Conservation (phyloP, 305 asterid genomes). For the Lippia alba region DNA sequence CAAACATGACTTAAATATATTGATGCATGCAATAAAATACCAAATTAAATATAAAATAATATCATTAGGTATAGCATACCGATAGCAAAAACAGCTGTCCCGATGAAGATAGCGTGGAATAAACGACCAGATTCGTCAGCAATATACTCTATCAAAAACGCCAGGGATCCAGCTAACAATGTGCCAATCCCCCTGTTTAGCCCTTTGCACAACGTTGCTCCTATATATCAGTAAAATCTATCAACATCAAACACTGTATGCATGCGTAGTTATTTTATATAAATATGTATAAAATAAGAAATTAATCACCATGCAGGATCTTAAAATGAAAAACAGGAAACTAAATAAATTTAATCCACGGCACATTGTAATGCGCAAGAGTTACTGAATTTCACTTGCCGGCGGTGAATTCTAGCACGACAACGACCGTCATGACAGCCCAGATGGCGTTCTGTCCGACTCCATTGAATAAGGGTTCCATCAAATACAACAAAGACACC, state of each 20-base stretch:
- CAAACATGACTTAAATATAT: too few relatives aligned
- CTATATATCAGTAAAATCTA: conserved; percentile 32
- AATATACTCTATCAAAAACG: conserved; percentile 72
- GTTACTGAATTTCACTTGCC: conserved; percentile 41
- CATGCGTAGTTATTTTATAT: too few relatives aligned
- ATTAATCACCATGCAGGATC: background rate
- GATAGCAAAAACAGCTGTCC: conserved; percentile 63
- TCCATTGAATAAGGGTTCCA: conserved; percentile 80
- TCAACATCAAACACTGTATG: too few relatives aligned
- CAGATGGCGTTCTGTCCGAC: conserved; percentile 85
- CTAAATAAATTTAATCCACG: too few relatives aligned
- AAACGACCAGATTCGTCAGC: conserved; percentile 63
- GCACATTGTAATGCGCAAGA: too few relatives aligned
- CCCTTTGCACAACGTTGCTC: conserved; percentile 96
- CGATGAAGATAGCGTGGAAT: conserved; percentile 75
- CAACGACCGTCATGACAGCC: conserved; percentile 98
- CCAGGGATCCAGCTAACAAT: conserved; percentile 81
- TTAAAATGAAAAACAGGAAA: background rate
- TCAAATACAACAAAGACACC: conserved; percentile 73
- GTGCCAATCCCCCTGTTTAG: conserved; percentile 92
- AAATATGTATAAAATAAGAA: background rate
- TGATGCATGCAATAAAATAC: too few relatives aligned
- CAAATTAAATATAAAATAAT: too few relatives aligned
- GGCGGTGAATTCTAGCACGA: conserved; percentile 95
- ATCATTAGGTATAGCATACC: conserved; percentile 45